phyloP scores from a whole-genome alignment of 176 grass and related monocot genomes.

The Carex scoparia region DNA sequence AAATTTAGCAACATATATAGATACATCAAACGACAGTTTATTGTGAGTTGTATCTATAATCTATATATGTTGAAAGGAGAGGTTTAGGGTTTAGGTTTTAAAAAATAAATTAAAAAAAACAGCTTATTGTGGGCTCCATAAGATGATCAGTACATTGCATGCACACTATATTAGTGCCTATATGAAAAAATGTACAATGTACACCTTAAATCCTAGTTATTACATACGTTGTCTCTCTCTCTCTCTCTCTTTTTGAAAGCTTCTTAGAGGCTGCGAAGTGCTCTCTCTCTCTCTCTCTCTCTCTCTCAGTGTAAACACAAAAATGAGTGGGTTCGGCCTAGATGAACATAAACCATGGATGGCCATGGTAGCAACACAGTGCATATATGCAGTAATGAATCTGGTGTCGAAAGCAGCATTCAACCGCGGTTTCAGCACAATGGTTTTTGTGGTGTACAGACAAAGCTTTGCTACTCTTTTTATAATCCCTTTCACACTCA shows the following conservation, averaged over 20 bases:
- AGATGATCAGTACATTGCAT: not conserved
- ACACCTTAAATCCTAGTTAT: not conserved
- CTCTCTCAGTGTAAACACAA: not conserved
- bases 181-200: not conserved
- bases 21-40: not conserved
- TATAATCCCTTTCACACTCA: constrained; percentile 30
- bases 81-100: too few species aligned
- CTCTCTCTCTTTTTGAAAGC: too few species aligned
- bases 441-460: constrained; percentile 76
- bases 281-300: not conserved
- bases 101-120: too few species aligned
- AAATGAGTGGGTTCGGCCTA: constrained; percentile 14
- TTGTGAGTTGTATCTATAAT: not conserved
- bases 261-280: too few species aligned
- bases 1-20: too few species aligned
- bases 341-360: constrained; percentile 53
- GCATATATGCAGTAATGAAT: constrained; percentile 52
- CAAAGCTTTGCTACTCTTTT: constrained; percentile 49
- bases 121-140: not conserved
- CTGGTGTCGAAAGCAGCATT: constrained; percentile 54
- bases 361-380: constrained; percentile 71
- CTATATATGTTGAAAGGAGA: too few species aligned
- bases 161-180: not conserved
- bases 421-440: constrained; percentile 53
- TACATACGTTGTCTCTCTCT: not conserved